phyloP scores from a whole-genome alignment of 2,329 filamentous ascomycete genomes.

The Scedosporium aurantiacum region DNA sequence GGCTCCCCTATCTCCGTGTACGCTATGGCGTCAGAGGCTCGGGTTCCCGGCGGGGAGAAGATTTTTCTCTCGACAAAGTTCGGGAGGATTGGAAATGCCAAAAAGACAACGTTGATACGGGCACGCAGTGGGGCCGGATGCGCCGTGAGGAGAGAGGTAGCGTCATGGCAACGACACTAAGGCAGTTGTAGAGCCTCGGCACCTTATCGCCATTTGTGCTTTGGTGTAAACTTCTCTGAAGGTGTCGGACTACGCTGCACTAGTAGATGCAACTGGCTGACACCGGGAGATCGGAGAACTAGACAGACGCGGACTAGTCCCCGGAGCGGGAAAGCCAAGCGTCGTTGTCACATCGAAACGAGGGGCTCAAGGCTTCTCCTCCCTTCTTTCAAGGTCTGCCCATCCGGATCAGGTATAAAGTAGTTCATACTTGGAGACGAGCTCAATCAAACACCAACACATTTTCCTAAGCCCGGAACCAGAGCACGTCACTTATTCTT shows the following conservation, averaged over 20 bases:
- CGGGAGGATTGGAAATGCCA: neutral
- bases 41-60: too few relatives aligned
- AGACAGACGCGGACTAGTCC: slow-evolving; percentile 1
- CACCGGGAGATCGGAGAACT: slow-evolving; percentile 7
- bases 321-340: neutral
- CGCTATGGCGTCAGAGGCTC: too few relatives aligned
- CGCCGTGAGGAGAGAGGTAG: neutral
- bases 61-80: neutral
- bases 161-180: neutral
- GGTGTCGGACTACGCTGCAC: too few relatives aligned
- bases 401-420: too few relatives aligned
- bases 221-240: neutral
- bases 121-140: neutral
- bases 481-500: too few relatives aligned
- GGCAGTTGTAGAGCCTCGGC: neutral
- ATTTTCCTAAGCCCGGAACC: too few relatives aligned
- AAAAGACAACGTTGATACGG: neutral
- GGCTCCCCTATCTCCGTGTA: too few relatives aligned
- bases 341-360: neutral
- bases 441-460: too few relatives aligned
- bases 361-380: neutral
- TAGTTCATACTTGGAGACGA: too few relatives aligned
- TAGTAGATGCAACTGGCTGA: neutral
- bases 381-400: neutral
- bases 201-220: neutral